A percentile compares a stretch with the other conserved stretches of the same genome.
phyloP scores from a whole-genome alignment of 2,329 filamentous ascomycete species.

The Diaporthe sp. region DNA sequence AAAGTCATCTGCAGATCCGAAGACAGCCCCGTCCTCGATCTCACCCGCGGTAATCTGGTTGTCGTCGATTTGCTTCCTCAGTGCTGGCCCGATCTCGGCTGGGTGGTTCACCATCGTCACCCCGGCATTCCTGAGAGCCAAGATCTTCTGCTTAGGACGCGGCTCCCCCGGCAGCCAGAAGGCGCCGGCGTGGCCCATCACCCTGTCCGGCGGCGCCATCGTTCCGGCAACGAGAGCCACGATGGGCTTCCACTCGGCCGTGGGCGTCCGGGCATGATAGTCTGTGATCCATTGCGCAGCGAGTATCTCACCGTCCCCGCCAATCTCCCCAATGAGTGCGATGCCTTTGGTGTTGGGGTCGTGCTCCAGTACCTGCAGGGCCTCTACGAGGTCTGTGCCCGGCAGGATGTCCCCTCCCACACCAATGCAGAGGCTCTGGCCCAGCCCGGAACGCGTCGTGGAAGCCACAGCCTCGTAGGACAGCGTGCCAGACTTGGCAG shows the following conservation, averaged over 20 bases:
- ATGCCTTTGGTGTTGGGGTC: conserved; percentile 80
- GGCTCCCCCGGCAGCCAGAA: conserved; percentile 78
- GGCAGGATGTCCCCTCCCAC: conserved; percentile 84
- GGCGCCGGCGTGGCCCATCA: conserved; percentile 87
- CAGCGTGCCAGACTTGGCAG: conserved; percentile 85
- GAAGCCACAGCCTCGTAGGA: conserved; percentile 86
- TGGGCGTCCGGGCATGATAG: conserved; percentile 68
- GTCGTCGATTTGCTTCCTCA: conserved; percentile 72
- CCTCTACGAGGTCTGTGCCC: conserved; percentile 82
- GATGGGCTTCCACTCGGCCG: conserved; percentile 76
- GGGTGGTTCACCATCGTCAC: conserved; percentile 82
- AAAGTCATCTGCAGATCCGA: conserved; percentile 42
- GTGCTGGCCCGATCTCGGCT: conserved; percentile 78
- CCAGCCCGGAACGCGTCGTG: conserved; percentile 79
- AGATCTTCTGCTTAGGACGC: conserved; percentile 74
- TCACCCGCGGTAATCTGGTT: conserved; percentile 37
- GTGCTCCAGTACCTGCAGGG: conserved; percentile 74
- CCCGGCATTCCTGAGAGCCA: conserved; percentile 74
- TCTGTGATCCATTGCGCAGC: conserved; percentile 81
- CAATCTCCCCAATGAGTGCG: conserved; percentile 80
- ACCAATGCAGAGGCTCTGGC: conserved; percentile 82
- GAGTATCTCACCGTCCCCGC: conserved; percentile 77
- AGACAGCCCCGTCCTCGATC: conserved; percentile 41
- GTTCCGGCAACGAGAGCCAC: conserved; percentile 79
- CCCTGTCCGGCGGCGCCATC: conserved; percentile 71